These are phyloP conservation scores for Yamadazyma ubonensis DNA, from an alignment of 805 yeast species.

Conservation along the genomic window DNA sequence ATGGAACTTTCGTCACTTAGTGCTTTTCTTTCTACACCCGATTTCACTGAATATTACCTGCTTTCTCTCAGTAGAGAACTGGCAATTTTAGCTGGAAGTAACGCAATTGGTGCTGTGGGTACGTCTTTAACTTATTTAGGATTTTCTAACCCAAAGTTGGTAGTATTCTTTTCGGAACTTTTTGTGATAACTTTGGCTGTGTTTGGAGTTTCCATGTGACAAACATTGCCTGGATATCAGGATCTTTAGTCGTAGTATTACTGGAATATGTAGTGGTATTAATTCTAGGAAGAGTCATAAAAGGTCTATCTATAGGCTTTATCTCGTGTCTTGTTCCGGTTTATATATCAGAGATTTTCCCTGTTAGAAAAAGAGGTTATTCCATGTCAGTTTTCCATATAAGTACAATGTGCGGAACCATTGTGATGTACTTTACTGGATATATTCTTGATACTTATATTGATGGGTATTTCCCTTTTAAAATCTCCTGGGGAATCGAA, in stretches of 20 bases:
- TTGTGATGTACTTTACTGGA: constrained; percentile 18
- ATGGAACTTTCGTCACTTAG: constrained; percentile 28
- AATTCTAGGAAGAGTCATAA: constrained; percentile 27
- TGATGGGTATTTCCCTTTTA: constrained; percentile 15
- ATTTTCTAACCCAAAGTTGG: constrained; percentile 19
- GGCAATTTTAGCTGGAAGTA: constrained; percentile 25
- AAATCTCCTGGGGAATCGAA: constrained; percentile 21
- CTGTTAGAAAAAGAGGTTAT: constrained; percentile 22
- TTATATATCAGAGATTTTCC: constrained; percentile 30
- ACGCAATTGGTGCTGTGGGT: constrained; percentile 35
- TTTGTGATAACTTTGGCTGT: constrained; percentile 30
- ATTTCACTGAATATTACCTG: constrained; percentile 22
- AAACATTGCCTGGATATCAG: constrained; percentile 28
- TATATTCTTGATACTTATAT: constrained; percentile 15
- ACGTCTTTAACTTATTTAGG: constrained; percentile 1
- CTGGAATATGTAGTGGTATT: constrained; percentile 26
- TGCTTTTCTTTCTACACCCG: constrained; percentile 21
- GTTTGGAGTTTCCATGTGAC: constrained; percentile 23
- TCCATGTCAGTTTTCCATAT: constrained; percentile 25
- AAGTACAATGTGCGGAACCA: constrained; percentile 19
- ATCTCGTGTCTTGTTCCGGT: constrained; percentile 31
- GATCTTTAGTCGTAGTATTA: constrained; percentile 23
- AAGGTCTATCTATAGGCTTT: constrained; percentile 34
- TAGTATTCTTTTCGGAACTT: constrained; percentile 28
- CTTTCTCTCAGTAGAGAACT: constrained; percentile 21